Evolutionary conservation across 768 basidiomycete genomes (phyloP).

Genomic region (Grammothele lineata): DNA sequence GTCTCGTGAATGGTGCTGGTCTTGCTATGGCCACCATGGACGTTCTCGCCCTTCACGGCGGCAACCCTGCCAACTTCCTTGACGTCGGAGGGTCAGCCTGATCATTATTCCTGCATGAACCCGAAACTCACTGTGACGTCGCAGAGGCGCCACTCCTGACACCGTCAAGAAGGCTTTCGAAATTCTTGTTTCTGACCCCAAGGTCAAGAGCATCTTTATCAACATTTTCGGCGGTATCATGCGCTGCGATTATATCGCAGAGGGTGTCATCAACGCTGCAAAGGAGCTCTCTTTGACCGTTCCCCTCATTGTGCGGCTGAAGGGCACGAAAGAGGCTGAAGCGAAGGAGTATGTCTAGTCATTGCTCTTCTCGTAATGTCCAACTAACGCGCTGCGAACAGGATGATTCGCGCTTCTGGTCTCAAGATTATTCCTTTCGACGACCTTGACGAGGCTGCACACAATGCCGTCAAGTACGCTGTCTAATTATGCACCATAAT

Average conservation of each 20-base stretch:
- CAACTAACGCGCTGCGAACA: constrained; percentile 28
- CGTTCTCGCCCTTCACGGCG: constrained; percentile 93
- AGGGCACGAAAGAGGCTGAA: constrained; percentile 95
- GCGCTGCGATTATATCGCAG: constrained; percentile 98
- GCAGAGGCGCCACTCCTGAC: constrained; percentile 94
- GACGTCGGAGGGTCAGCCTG: constrained; percentile 86
- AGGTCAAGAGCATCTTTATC: constrained; percentile 98
- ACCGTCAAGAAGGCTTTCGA: constrained; percentile 99
- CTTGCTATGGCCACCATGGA: constrained; percentile 99
- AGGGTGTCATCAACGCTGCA: constrained; percentile 97
- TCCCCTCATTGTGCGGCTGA: constrained; percentile 89
- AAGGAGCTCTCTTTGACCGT: constrained; percentile 83
- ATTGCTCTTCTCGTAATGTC: neutral
- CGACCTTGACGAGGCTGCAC: constrained; percentile 87
- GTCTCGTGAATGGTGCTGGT: constrained; percentile 97
- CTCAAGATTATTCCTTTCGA: constrained; percentile 93
- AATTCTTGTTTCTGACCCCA: constrained; percentile 83
- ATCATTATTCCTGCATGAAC: neutral
- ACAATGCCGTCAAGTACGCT: constrained; percentile 72
- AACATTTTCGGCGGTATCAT: constrained; percentile 99
- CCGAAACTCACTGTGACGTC: neutral
- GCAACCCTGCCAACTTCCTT: constrained; percentile 96
- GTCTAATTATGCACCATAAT: constrained; percentile 1
- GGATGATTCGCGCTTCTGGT: constrained; percentile 91
- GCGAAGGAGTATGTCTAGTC: constrained; percentile 76